Evolutionary conservation across 192 early-diverging fungal genomes (phyloP), one percentile per base, ranked within the genome.

Genomic region (Linnemannia hyalina): DNA sequence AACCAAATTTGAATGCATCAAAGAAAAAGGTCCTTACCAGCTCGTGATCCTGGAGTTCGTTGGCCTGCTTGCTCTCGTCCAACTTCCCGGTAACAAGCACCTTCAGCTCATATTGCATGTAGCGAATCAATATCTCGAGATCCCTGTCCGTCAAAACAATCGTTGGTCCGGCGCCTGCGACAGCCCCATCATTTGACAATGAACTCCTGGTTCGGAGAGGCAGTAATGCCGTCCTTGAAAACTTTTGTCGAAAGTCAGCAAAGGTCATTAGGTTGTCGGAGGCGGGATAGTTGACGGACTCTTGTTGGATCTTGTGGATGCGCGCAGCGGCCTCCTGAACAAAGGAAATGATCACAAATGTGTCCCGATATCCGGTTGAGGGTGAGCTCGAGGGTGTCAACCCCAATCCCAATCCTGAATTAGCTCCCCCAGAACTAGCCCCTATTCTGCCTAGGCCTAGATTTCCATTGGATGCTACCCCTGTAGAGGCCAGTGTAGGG

Each of bases 241-340:
- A 88, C 69, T 80, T 83, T 72, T 83, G 77, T 11, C 80, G 75
- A 40, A 88, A 88, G 15, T 88, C 88, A 6, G 75, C 71, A 76
- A 88, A 80, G 18, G 82, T 88, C 88, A 88, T 85, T 0, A 88
- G 47, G 18, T 88, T 83, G 60, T 87, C 55, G 10, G 75, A 68
- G 23, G 47, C 65, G 23, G 76, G 47, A 63, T 88, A 73, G 55
- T 89, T 44, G 72, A 82, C 72, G 22, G 72, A 42, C n/a, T 86
- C 84, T 57, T 86, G 79, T 26, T 86, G 84, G 20, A 86, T 55
- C 16, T 80, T 81, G 26, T 81, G 3, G 23, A 86, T 86, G 47
- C 79, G 80, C 11, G 79, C 63, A 10, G 84, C 78, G 6, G 84
- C 84, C 63, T 86, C 84, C 63, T 81, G 78, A 6, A 86, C 75